Conservation (phyloP, 2,329 filamentous ascomycete genomes). For the Neocucurbitaria cava region DNA sequence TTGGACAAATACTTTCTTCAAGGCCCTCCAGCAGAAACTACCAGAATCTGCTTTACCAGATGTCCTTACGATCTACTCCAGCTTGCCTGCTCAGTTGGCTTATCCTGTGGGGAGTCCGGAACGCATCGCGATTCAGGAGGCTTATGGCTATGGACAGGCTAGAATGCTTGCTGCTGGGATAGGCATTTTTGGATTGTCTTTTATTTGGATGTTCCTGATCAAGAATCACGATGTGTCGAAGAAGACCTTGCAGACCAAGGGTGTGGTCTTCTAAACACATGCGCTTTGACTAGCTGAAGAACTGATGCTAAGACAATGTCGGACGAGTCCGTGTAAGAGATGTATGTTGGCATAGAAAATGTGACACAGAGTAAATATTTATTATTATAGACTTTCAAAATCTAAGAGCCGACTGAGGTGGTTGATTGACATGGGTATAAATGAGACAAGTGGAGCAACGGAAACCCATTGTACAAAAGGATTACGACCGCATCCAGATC, state of each 20-base stretch:
- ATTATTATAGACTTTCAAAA: no score
- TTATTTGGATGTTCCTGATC: not conserved
- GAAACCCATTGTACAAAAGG: no score
- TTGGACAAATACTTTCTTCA: conserved; percentile 57
- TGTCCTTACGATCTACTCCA: conserved; percentile 54
- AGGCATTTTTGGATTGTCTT: conserved; percentile 1
- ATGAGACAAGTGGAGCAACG: no score
- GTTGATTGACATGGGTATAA: no score
- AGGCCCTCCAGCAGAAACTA: conserved; percentile 9
- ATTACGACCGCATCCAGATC: not conserved
- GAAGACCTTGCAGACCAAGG: not conserved
- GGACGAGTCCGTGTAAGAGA: no score
- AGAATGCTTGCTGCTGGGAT: conserved; percentile 14
- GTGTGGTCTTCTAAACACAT: not conserved
- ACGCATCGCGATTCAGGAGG: conserved; percentile 48
- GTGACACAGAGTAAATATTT: no score
- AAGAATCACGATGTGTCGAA: not conserved
- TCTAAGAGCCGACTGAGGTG: no score
- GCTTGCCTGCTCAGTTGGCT: conserved; percentile 60
- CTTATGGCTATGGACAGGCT: conserved; percentile 29
- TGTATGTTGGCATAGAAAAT: no score
- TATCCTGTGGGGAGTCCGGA: conserved; percentile 58
- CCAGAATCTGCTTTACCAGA: conserved; percentile 54
- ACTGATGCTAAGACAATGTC: no score
- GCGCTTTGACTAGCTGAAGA: no score